Evolutionary conservation across 179 eudicot genomes (phyloP), one percentile per base, ranked within the genome.

Genomic region (Nepenthes alata): DNA sequence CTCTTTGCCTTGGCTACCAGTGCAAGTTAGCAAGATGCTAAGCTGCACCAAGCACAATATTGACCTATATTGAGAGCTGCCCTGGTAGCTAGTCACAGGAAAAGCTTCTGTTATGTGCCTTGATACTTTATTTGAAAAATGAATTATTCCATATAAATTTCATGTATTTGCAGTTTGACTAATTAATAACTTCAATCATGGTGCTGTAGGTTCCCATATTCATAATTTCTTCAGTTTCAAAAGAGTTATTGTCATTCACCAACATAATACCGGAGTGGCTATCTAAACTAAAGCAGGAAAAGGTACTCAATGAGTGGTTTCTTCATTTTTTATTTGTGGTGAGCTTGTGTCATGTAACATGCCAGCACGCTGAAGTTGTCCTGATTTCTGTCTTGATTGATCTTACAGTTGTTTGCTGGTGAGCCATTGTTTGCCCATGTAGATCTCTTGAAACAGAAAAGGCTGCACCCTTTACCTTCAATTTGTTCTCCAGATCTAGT

Each of bases 191-290:
- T 60, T 6, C 25, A 14, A 25, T 52, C 2, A 25, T 65, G 53
- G 52, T 73, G 34, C 35, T 65, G 53, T 57, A 91, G 97, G 85
- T 84, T 62, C 97, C 97, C 35, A 78, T 93, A 59, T 90, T 74
- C 61, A 61, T 89, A 55, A 67, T 90, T 54, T 93, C 99, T 60
- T 76, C 94, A 65, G 80, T 85, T 56, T 89, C 97, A 50, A 88
- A 83, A 74, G 97, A 93, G 72, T 60, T 85, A 53, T 55, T 93
- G 69, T 80, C 90, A 44, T 87, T 70, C 68, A 67, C 83, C 47
- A 87, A 73, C 78, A 78, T 85, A 47, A 77, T 93, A 53, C 91
- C 95, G 54, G 97, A 89, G 74, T 93, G 98, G 98, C 64, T 89
- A 61, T 87, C 83, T 74, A 72, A 64, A 66, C 82, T 80, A 65